Conservation (phyloP, 805 yeast species). For the Maudiozyma bulderi region DNA sequence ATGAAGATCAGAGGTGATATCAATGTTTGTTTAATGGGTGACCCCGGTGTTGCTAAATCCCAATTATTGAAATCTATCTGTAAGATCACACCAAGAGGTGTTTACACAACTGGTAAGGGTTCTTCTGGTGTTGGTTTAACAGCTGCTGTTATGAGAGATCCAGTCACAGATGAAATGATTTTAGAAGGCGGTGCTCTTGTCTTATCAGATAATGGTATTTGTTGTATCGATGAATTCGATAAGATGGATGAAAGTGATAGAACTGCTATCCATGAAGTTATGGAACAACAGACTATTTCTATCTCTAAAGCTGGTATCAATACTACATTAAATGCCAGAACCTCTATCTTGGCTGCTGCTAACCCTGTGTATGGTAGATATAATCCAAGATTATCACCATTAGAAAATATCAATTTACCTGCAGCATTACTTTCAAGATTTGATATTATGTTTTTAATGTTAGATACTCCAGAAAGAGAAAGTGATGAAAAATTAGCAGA, state of each 20-base stretch:
- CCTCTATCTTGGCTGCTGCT: conserved; percentile 96
- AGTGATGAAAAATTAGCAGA: conserved; percentile 78
- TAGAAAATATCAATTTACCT: conserved; percentile 91
- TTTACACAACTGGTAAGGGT: conserved; percentile 96
- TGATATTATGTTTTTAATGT: conserved; percentile 76
- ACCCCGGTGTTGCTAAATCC: conserved; percentile 98
- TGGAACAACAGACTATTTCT: conserved; percentile 98
- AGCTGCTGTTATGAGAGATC: conserved; percentile 98
- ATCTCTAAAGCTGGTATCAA: conserved; percentile 97
- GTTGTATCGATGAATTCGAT: conserved; percentile 98
- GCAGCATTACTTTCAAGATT: conserved; percentile 94
- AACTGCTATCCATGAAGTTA: conserved; percentile 97
- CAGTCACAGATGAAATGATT: conserved; percentile 97
- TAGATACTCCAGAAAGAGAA: conserved; percentile 76
- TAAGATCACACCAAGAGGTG: conserved; percentile 91
- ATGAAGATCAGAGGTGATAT: conserved; percentile 96
- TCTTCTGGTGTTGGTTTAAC: conserved; percentile 98
- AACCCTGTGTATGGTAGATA: conserved; percentile 94
- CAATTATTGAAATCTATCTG: conserved; percentile 85
- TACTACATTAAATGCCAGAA: conserved; percentile 89
- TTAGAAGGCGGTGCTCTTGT: conserved; percentile 97
- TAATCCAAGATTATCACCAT: conserved; percentile 81
- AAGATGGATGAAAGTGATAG: conserved; percentile 97
- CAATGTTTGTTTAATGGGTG: conserved; percentile 94
- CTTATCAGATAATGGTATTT: conserved; percentile 92